These are phyloP conservation scores for Penstemon barbatus DNA, from an alignment of 257 asterid species.

Conservation along the genomic window DNA sequence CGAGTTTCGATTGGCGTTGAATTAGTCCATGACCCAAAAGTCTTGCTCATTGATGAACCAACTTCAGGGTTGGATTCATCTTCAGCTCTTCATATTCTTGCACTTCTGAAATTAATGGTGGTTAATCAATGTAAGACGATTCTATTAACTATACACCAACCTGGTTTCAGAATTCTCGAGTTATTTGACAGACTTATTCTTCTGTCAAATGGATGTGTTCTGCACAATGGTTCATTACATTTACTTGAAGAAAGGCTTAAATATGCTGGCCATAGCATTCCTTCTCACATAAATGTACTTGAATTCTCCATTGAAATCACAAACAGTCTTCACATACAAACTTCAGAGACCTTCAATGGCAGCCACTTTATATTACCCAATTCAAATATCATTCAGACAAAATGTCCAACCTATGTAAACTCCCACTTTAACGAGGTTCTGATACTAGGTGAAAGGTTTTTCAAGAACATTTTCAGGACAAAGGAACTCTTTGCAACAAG, in stretches of 20 bases:
- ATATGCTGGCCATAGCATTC: constrained; percentile 46
- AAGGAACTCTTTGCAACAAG: constrained; percentile 73
- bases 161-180: constrained; percentile 77
- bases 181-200: constrained; percentile 63
- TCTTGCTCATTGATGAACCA: constrained; percentile 74
- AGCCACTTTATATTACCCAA: constrained; percentile 18
- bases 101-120: constrained; percentile 56
- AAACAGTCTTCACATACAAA: constrained; percentile 23
- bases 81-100: constrained; percentile 67
- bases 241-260: constrained; percentile 51
- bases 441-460: constrained; percentile 61
- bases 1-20: constrained; percentile 88
- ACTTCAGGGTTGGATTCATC: constrained; percentile 88
- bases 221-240: constrained; percentile 61
- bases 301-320: constrained; percentile 72
- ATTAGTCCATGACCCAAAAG: constrained; percentile 69
- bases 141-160: constrained; percentile 82
- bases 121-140: constrained; percentile 51
- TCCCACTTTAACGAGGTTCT: constrained; percentile 45
- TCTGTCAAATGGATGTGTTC: constrained; percentile 56
- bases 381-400: constrained; percentile 5
- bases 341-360: constrained; percentile 28
- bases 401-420: constrained; percentile 38
- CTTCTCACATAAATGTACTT: constrained; percentile 66
- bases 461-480: constrained; percentile 71